Base-by-base conservation (phyloP, 495 filamentous ascomycete species). In the Glonium stellatum region DNA sequence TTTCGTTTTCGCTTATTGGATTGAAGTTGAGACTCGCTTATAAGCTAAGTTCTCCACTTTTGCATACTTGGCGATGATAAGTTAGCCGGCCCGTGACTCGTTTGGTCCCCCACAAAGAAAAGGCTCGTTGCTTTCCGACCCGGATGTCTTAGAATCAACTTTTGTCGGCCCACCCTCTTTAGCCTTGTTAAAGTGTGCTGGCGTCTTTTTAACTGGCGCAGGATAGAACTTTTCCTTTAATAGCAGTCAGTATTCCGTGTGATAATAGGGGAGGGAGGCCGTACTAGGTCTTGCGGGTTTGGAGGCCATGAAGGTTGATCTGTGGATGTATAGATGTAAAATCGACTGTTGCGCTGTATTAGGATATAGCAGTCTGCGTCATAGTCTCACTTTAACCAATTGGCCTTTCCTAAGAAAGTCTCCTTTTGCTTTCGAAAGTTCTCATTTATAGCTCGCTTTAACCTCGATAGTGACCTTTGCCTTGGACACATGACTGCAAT, bases 271-370 rank as follows among this genome's bases (percentile, higher is more conserved):
- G 34, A 55, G 41, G 22, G 41, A 35, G 31, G 23, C 37, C 54
- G 13, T 10, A 35, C n/a, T n/a, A n/a, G n/a, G n/a, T n/a, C n/a
- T n/a, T n/a, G n/a, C n/a, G n/a, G n/a, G 22, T 35, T 18, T 55
- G 18, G 54, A 55, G 54, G 54, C 54, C 54, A 55, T 18, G 54
- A 55, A 55, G 54, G 25, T 10, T 55, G 23, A 23, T 55, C 54
- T 55, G 21, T 23, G 41, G 54, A 55, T 55, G 34, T 39, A 41
- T 12, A 55, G 54, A 41, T 55, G 18, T 55, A 35, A 10, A 55
- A 55, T 55, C 18, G 54, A 12, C 34, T n/a, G 37, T 55, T 55
- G 34, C 54, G 54, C 37, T 39, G 37, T 39, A 35, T 35, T 37
- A 55, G 22, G 37, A 55, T 36, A 55, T 55, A 55, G 4, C 37